phyloP scores from a whole-genome alignment of 768 basidiomycete genomes.

The Suillus brevipes region DNA sequence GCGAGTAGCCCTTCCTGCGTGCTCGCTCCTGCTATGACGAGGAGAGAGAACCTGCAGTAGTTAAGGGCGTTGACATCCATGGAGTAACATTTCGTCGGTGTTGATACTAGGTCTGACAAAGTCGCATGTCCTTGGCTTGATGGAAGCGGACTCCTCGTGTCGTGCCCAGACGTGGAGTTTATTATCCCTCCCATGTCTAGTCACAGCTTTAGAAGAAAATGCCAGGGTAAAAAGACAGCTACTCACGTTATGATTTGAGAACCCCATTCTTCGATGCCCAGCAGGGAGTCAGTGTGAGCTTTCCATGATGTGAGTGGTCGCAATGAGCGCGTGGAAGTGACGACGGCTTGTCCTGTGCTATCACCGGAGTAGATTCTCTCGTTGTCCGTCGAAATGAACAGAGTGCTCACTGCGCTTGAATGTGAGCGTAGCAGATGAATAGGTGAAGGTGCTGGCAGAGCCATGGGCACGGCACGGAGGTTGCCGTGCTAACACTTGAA shows the following conservation, averaged over 20 bases:
- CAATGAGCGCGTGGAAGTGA: slow-evolving; percentile 74
- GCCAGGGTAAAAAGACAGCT: background rate
- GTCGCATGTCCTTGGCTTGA: slow-evolving; percentile 56
- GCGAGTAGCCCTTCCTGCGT: slow-evolving; percentile 57
- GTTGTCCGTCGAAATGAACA: slow-evolving; percentile 71
- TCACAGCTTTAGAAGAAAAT: background rate
- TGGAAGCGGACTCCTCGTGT: slow-evolving; percentile 46
- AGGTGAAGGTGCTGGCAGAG: slow-evolving; percentile 51
- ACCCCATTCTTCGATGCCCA: slow-evolving; percentile 79
- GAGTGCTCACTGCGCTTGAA: slow-evolving; percentile 54
- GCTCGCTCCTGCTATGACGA: slow-evolving; percentile 30
- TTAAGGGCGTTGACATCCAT: slow-evolving; percentile 93
- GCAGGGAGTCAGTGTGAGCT: slow-evolving; percentile 74
- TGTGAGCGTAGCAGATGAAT: slow-evolving; percentile 78
- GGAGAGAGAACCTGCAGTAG: slow-evolving; percentile 86
- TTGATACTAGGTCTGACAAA: slow-evolving; percentile 45
- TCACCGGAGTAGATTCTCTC: slow-evolving; percentile 88
- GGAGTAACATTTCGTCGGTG: slow-evolving; percentile 59
- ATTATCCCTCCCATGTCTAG: slow-evolving; percentile 83
- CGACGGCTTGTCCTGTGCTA: slow-evolving; percentile 68
- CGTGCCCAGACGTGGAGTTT: slow-evolving; percentile 76
- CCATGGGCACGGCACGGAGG: background rate
- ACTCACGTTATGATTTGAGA: slow-evolving; percentile 56
- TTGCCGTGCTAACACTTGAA: background rate
- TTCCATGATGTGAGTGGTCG: slow-evolving; percentile 76